Evolutionary conservation across 2,329 filamentous ascomycete species (phyloP).

Genomic region (Sporothrix mexicana): DNA sequence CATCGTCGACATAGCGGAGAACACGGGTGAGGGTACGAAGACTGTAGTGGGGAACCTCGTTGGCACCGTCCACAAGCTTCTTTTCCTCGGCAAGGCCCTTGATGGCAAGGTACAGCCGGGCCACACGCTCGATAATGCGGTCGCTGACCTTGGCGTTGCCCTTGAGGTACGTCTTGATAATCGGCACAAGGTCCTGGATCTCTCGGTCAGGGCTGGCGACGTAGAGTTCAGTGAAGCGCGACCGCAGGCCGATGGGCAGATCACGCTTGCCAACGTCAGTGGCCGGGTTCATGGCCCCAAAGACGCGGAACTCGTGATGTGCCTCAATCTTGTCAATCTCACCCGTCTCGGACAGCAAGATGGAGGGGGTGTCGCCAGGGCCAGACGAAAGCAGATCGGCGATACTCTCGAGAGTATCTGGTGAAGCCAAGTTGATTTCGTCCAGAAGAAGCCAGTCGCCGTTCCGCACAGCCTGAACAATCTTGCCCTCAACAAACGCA

Average conservation of each 20-base stretch:
- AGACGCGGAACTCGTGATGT: constrained; percentile 92
- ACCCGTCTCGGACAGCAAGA: constrained; percentile 90
- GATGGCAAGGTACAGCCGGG: constrained; percentile 84
- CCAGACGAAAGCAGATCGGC: constrained; percentile 83
- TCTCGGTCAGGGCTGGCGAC: constrained; percentile 89
- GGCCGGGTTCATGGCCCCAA: constrained; percentile 98
- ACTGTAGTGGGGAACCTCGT: constrained; percentile 96
- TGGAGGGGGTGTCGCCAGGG: constrained; percentile 73
- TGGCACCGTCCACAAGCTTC: constrained; percentile 88
- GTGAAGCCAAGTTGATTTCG: constrained; percentile 94
- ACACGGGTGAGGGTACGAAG: constrained; percentile 91
- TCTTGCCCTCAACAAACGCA: constrained; percentile 92
- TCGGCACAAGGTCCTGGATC: constrained; percentile 81
- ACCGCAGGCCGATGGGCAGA: constrained; percentile 83
- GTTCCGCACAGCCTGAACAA: constrained; percentile 93
- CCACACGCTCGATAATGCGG: constrained; percentile 78
- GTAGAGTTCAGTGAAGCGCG: constrained; percentile 94
- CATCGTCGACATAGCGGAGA: constrained; percentile 84
- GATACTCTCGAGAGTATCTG: constrained; percentile 93
- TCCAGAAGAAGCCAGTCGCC: constrained; percentile 97
- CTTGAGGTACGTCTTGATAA: constrained; percentile 87
- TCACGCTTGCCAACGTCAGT: constrained; percentile 97
- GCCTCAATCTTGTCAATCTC: constrained; percentile 88
- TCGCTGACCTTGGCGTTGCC: constrained; percentile 73
- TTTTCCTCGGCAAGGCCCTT: constrained; percentile 82